Evolutionary conservation across 768 basidiomycete genomes (phyloP), one percentile per base, ranked within the genome.

Genomic region (Termitomyces sp.): DNA sequence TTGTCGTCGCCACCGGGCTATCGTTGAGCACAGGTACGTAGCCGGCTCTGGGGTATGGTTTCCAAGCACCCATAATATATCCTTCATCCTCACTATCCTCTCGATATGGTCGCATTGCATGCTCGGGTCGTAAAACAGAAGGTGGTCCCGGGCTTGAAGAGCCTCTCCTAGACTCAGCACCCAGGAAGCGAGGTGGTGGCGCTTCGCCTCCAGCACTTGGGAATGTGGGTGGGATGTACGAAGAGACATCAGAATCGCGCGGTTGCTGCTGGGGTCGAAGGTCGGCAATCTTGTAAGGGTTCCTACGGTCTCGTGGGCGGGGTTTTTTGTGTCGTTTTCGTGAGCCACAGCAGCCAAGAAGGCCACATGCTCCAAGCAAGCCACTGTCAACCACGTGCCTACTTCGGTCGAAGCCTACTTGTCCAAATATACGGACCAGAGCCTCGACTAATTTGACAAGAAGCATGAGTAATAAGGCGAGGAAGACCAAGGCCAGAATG

Each of bases 61-160:
- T 87, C 92, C 94, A 96, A n/a, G 96, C 92, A 45, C 88, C 89
- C 93, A 98, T 96, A 69, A 98, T 97, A 65, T 80, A 90, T 13
- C 92, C 90, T 64, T 91, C 91, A 66, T 90, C 90, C 62, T 92
- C 91, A 65, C 83, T 89, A 46, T 92, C 89, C 68, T 92, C 90
- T 64, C 80, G 81, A 70, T 91, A 92, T 33, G 89, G 91, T 50
- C 83, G 81, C 63, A 87, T 78, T 4, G 88, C 90, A 51, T 92
- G 90, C 66, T 94, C 92, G 0, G 92, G 92, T 40, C 86, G 84
- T 63, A 93, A 79, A 6, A 92, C 90, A 22, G 83, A 89, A 15
- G 87, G 90, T 9, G 84, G 85, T 42, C 79, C 85, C 36, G 82
- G 87, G 67, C 83, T 74, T 2, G 80, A 76, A 9, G 85, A 86